Evolutionary conservation across 495 filamentous ascomycete genomes (phyloP).

Genomic region (Lasiosphaeria miniovina): DNA sequence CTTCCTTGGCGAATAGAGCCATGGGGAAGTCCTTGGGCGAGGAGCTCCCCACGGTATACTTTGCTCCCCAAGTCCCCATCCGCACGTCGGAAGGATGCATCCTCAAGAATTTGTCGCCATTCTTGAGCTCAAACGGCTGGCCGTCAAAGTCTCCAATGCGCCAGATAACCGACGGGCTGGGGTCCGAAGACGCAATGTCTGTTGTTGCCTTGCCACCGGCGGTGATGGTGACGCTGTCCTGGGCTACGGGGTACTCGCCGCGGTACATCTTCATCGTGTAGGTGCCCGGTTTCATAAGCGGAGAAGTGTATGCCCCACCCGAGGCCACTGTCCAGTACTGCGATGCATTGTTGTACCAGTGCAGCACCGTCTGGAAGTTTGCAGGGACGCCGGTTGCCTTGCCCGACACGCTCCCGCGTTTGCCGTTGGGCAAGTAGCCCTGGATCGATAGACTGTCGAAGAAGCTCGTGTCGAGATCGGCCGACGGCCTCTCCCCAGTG

Average conservation of each 20-base stretch:
- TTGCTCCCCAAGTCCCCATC: conserved; percentile 53
- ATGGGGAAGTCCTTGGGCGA: conserved; percentile 52
- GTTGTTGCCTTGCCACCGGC: conserved; percentile 46
- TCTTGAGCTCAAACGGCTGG: conserved; percentile 54
- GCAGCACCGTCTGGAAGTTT: conserved; percentile 53
- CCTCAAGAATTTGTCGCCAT: conserved; percentile 55
- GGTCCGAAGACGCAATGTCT: conserved; percentile 47
- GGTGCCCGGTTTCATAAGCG: conserved; percentile 61
- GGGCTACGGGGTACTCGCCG: conserved; percentile 50
- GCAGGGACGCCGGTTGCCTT: conserved; percentile 46
- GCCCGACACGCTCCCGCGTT: conserved; percentile 53
- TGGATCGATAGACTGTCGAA: conserved; percentile 48
- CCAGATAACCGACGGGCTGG: conserved; percentile 48
- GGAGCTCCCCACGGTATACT: conserved; percentile 53
- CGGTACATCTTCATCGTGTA: conserved; percentile 63
- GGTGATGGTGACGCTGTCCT: conserved; percentile 43
- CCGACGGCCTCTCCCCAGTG: conserved; percentile 44
- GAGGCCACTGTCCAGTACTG: conserved; percentile 60
- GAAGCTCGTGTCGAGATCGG: conserved; percentile 53
- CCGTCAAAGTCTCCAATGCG: conserved; percentile 59
- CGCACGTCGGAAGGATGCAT: conserved; percentile 60
- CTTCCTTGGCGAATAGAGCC: conserved; percentile 57
- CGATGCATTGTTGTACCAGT: conserved; percentile 59
- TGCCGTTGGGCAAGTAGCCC: conserved; percentile 49
- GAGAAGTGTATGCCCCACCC: conserved; percentile 52